phyloP scores from a whole-genome alignment of 129 eudicot species.

The Tagetes erecta region DNA sequence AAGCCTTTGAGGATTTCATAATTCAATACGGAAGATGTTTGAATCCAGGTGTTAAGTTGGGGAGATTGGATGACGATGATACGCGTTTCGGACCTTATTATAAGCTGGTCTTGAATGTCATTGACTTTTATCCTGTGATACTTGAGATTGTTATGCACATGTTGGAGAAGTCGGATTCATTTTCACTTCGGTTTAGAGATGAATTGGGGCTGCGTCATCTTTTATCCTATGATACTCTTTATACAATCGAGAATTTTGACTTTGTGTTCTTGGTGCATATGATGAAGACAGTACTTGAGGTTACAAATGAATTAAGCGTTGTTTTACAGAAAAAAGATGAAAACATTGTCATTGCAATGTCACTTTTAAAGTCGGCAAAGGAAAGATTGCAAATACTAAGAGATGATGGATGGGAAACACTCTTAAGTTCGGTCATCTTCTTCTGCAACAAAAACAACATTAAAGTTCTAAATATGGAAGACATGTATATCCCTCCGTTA shows the following conservation, averaged over 20 bases:
- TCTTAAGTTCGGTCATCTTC: background rate
- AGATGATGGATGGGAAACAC: background rate
- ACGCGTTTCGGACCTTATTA: conserved; percentile 10
- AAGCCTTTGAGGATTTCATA: background rate
- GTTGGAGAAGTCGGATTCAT: background rate
- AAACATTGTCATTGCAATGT: conserved; percentile 17
- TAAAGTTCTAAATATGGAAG: conserved; percentile 8
- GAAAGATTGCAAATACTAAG: background rate
- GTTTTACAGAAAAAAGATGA: conserved; percentile 12
- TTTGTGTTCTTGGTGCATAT: conserved; percentile 13
- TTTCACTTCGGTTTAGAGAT: background rate
- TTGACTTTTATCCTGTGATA: conserved; percentile 3
- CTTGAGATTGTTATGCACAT: conserved; percentile 12
- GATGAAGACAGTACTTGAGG: conserved; percentile 17
- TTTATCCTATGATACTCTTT: background rate
- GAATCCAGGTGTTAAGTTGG: background rate
- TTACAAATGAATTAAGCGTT: conserved; percentile 10
- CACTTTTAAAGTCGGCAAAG: background rate
- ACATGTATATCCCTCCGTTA: conserved; percentile 20
- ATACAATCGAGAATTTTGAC: background rate
- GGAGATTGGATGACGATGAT: background rate
- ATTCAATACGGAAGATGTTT: background rate
- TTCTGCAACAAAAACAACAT: background rate
- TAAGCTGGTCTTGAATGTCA: conserved; percentile 8
- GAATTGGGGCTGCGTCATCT: no score